Conservation (phyloP, 169 alveolate species). For the Eimeria sp. region DNA sequence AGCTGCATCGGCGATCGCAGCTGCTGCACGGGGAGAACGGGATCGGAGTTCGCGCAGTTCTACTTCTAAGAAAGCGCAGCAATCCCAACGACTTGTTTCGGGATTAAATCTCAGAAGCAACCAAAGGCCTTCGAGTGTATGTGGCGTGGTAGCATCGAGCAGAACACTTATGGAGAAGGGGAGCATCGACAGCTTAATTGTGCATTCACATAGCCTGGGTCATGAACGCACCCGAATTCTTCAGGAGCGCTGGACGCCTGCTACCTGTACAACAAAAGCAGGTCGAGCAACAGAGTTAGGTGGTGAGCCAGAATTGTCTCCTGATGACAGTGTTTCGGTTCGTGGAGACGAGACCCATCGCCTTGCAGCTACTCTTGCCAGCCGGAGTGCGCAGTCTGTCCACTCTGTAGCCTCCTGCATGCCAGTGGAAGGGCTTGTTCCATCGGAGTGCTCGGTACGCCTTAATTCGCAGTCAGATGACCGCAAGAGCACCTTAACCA, state of each 20-base stretch:
- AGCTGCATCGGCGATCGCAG: slow-evolving; percentile 73
- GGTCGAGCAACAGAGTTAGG: background rate
- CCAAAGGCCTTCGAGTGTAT: slow-evolving; percentile 68
- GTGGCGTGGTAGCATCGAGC: slow-evolving; percentile 21
- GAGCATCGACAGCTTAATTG: background rate
- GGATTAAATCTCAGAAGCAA: background rate
- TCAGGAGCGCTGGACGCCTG: background rate
- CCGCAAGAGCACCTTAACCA: slow-evolving; percentile 74
- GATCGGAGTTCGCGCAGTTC: slow-evolving; percentile 69
- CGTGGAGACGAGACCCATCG: slow-evolving; percentile 56
- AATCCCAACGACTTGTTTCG: slow-evolving; percentile 19
- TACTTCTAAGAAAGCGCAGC: slow-evolving; percentile 3
- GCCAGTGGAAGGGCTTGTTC: background rate
- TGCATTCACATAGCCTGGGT: background rate
- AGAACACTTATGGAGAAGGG: background rate
- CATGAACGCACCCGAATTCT: background rate
- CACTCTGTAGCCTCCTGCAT: slow-evolving; percentile 9
- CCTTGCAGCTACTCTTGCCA: slow-evolving; percentile 15
- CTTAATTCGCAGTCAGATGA: slow-evolving; percentile 2
- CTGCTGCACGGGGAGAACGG: slow-evolving; percentile 69
- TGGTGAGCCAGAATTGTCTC: slow-evolving; percentile 66
- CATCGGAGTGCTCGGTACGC: background rate
- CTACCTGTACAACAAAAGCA: background rate
- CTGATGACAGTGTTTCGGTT: slow-evolving; percentile 71
- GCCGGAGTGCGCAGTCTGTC: background rate